Evolutionary conservation across 805 yeast genomes (phyloP).

Genomic region (Saccharomycopsis vini): DNA sequence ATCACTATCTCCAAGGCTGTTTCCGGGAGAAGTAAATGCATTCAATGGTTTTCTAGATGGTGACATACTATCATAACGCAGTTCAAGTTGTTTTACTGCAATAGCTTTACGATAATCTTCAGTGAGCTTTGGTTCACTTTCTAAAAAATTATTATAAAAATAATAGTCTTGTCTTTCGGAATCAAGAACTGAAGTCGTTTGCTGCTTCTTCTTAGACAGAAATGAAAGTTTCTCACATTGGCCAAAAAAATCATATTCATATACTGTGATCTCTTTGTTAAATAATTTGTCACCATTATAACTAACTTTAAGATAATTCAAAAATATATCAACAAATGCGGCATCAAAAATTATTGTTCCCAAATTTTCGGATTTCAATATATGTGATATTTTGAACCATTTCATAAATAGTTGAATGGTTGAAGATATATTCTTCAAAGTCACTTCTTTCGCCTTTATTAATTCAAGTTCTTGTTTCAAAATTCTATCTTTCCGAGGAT

Average conservation of each 20-base stretch:
- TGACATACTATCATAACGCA: background rate
- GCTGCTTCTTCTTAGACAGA: background rate
- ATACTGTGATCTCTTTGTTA: constrained; percentile 21
- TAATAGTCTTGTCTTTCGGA: constrained; percentile 3
- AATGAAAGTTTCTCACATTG: background rate
- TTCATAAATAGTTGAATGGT: constrained; percentile 44
- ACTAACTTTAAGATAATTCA: constrained; percentile 21
- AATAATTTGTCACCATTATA: constrained; percentile 26
- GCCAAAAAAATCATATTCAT: constrained; percentile 22
- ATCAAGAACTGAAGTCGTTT: background rate
- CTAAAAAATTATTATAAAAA: constrained; percentile 17
- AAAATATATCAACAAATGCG: constrained; percentile 32
- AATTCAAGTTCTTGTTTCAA: constrained; percentile 39
- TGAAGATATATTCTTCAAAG: constrained; percentile 50
- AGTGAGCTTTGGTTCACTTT: constrained; percentile 12
- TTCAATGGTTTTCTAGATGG: no score
- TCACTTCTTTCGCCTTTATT: constrained; percentile 50
- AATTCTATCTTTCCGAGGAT: background rate
- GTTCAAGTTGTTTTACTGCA: constrained; percentile 10
- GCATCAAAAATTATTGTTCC: constrained; percentile 67
- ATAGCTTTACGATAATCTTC: constrained; percentile 7
- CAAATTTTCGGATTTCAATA: constrained; percentile 70
- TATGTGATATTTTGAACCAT: constrained; percentile 77
- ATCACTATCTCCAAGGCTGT: no score
- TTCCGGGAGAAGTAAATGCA: no score